These are phyloP conservation scores for Starmerella vitae DNA, from an alignment of 805 yeast genomes.

Conservation along the genomic window DNA sequence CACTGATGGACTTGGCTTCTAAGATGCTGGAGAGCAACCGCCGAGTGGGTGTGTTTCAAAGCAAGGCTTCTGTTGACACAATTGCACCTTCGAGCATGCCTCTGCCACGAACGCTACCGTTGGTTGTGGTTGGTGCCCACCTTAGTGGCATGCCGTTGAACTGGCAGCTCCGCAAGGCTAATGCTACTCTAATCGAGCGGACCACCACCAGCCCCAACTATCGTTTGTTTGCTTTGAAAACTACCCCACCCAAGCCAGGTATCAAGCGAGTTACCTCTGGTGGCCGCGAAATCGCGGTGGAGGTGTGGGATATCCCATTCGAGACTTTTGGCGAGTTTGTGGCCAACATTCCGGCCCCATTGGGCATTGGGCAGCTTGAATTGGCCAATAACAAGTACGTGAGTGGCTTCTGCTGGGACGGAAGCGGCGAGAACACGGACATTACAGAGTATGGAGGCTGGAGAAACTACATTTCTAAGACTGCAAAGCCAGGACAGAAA, in stretches of 20 bases:
- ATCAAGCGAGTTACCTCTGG: slow-evolving; percentile 45
- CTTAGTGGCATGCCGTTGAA: slow-evolving; percentile 75
- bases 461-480: slow-evolving; percentile 40
- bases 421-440: slow-evolving; percentile 52
- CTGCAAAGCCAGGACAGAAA: slow-evolving; percentile 30
- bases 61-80: slow-evolving; percentile 25
- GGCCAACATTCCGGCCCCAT: slow-evolving; percentile 80
- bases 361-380: slow-evolving; percentile 90
- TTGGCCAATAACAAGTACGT: slow-evolving; percentile 69
- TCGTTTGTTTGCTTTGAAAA: slow-evolving; percentile 60
- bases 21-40: slow-evolving; percentile 45
- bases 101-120: slow-evolving; percentile 35
- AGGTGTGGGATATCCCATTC: slow-evolving; percentile 69
- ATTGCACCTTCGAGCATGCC: slow-evolving; percentile 1
- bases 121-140: slow-evolving; percentile 97
- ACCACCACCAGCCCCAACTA: slow-evolving; percentile 63
- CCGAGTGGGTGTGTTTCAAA: slow-evolving; percentile 29
- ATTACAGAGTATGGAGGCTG: slow-evolving; percentile 86
- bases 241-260: slow-evolving; percentile 83
- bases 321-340: slow-evolving; percentile 73
- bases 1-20: slow-evolving; percentile 70
- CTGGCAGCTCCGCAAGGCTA: slow-evolving; percentile 82
- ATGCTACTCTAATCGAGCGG: slow-evolving; percentile 53
- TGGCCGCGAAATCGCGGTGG: slow-evolving; percentile 44
- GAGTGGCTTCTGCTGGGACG: slow-evolving; percentile 92